Evolutionary conservation across 148 eudicot species (phyloP).

Genomic region (Cornus suecica): DNA sequence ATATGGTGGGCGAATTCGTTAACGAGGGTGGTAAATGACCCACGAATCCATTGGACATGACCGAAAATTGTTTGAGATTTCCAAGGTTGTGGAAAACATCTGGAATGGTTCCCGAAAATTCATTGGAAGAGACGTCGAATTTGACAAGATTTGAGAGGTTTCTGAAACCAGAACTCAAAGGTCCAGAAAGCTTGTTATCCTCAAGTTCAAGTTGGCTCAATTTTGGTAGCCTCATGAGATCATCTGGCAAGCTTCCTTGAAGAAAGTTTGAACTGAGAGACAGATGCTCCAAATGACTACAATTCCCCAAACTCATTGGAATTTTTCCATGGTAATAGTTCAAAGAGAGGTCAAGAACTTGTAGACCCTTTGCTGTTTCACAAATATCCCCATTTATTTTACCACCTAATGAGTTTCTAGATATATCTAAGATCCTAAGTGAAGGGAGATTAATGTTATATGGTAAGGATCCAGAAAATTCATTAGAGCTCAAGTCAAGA

Average conservation of each 20-base stretch:
- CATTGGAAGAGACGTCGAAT: constrained; percentile 25
- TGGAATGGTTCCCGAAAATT: constrained; percentile 24
- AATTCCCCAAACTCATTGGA: constrained; percentile 22
- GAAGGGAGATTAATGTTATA: constrained; percentile 18
- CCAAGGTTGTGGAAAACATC: constrained; percentile 22
- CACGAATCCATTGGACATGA: constrained; percentile 23
- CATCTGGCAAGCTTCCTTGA: constrained; percentile 23
- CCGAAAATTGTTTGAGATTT: constrained; percentile 19
- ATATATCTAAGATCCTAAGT: constrained; percentile 16
- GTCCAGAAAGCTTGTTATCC: constrained; percentile 24
- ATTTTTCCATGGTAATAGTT: constrained; percentile 21
- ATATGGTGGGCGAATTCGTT: constrained; percentile 19
- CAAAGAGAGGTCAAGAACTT: constrained; percentile 1
- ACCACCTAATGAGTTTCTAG: constrained; percentile 25
- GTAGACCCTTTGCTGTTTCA: constrained; percentile 15
- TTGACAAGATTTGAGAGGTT: constrained; percentile 30
- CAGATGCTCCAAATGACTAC: constrained; percentile 21
- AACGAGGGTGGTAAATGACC: constrained; percentile 25
- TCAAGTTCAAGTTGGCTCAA: constrained; percentile 20
- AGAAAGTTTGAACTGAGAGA: constrained; percentile 20
- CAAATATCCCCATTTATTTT: constrained; percentile 21
- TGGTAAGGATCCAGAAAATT: constrained; percentile 21
- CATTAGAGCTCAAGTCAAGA: constrained; percentile 28
- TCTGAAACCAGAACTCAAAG: constrained; percentile 16
- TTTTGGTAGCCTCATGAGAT: constrained; percentile 14